Evolutionary conservation across 768 basidiomycete species (phyloP).

Genomic region (Trametes cinnabarina): DNA sequence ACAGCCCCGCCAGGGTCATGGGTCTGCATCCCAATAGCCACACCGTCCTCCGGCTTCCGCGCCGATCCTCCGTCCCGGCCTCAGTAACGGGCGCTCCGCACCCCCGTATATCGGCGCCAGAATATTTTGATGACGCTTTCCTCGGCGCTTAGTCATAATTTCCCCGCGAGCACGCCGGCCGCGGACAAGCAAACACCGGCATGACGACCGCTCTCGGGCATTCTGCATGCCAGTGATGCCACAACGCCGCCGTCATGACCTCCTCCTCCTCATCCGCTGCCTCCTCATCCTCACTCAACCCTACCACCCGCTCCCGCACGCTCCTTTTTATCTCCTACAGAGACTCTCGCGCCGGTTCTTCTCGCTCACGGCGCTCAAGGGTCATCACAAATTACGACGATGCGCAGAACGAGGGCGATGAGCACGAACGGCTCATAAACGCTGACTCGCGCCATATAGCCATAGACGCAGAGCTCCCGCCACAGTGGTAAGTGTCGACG

Average conservation of each 20-base stretch:
- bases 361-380: conserved; percentile 36
- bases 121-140: not conserved
- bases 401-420: conserved; percentile 50
- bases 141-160: not conserved
- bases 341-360: conserved; percentile 62
- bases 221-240: conserved; percentile 6
- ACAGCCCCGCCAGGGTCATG: not conserved
- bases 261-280: conserved; percentile 28
- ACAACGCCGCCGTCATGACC: conserved; percentile 27
- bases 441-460: conserved; percentile 48
- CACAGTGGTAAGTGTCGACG: conserved; percentile 65
- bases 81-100: conserved; percentile 12
- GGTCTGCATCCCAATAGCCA: not conserved
- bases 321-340: conserved; percentile 92
- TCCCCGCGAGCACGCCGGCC: not conserved
- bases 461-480: conserved; percentile 66
- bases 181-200: conserved; percentile 22
- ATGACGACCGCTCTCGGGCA: conserved; percentile 20
- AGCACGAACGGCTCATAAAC: conserved; percentile 65
- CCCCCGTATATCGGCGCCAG: not conserved
- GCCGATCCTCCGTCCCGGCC: conserved; percentile 10
- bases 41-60: conserved; percentile 5
- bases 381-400: conserved; percentile 45
- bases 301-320: conserved; percentile 81
- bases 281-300: conserved; percentile 34